phyloP scores from a whole-genome alignment of 176 grass and related monocot genomes.

The Triticum timopheevii region DNA sequence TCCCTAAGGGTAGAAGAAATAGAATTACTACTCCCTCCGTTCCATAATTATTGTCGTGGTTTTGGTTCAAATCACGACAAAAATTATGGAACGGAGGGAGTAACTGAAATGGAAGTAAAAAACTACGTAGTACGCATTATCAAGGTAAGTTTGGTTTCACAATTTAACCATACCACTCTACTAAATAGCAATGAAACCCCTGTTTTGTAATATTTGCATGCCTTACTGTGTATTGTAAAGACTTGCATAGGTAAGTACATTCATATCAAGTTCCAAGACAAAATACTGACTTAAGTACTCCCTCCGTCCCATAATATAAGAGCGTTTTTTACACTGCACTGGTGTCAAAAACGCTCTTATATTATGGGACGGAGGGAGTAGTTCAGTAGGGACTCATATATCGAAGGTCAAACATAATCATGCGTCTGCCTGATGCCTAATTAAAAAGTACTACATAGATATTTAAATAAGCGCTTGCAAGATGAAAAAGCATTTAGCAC shows the following conservation, averaged over 20 bases:
- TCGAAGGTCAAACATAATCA: not conserved
- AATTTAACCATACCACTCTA: not conserved
- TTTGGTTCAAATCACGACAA: too few relatives aligned
- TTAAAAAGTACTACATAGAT: not conserved
- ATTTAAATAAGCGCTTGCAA: conserved; percentile 5
- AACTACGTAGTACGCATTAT: not conserved
- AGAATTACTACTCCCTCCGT: not conserved
- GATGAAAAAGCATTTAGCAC: conserved; percentile 32
- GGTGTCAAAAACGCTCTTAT: too few relatives aligned
- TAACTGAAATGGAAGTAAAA: not conserved
- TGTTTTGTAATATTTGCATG: conserved; percentile 1
- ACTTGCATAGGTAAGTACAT: not conserved
- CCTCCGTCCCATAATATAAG: too few relatives aligned
- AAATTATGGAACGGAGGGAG: not conserved
- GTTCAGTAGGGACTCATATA: conserved; percentile 14
- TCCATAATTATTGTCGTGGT: too few relatives aligned
- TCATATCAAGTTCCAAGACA: not conserved
- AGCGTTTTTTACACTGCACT: too few relatives aligned
- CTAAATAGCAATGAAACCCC: not conserved
- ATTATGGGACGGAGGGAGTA: not conserved
- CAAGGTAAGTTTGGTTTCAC: not conserved
- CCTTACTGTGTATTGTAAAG: not conserved
- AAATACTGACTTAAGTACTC: not conserved
- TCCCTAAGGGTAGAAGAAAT: not conserved
- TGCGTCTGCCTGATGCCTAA: not conserved